Conservation (phyloP, 176 grass and related monocot species). For the Avena sativa region DNA sequence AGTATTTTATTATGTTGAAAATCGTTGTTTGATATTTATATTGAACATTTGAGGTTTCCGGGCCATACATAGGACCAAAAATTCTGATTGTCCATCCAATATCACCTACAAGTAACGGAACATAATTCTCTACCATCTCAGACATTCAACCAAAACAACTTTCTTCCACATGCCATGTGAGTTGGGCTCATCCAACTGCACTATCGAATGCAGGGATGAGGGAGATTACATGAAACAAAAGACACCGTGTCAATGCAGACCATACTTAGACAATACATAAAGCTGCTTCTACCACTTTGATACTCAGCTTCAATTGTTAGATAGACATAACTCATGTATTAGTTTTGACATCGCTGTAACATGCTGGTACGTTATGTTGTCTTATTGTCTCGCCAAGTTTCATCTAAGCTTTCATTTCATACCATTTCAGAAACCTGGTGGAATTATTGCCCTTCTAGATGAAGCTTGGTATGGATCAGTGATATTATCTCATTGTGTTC, state of each 20-base stretch:
- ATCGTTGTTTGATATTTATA: constrained; percentile 22
- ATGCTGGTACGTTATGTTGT: neutral
- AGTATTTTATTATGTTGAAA: constrained; percentile 23
- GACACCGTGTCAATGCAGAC: constrained; percentile 2
- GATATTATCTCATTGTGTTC: constrained; percentile 39
- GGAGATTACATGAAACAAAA: constrained; percentile 13
- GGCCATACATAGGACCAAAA: constrained; percentile 7
- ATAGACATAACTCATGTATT: constrained; percentile 26
- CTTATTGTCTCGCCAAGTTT: constrained; percentile 15
- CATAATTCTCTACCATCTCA: neutral
- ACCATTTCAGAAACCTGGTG: constrained; percentile 91
- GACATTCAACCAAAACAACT: constrained; percentile 8
- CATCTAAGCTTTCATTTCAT: constrained; percentile 40
- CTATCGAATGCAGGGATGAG: constrained; percentile 10
- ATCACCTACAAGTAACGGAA: neutral
- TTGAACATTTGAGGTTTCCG: neutral
- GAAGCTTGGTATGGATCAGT: constrained; percentile 82
- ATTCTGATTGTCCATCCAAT: neutral
- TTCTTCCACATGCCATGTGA: neutral
- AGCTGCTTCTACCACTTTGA: constrained; percentile 27
- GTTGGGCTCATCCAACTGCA: constrained; percentile 19
- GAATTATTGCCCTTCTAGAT: constrained; percentile 95
- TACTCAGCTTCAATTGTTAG: constrained; percentile 40
- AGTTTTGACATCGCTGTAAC: constrained; percentile 32
- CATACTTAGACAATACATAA: constrained; percentile 23